Evolutionary conservation across 192 early-diverging fungal genomes (phyloP).

Genomic region (Powellomyces hirtus): DNA sequence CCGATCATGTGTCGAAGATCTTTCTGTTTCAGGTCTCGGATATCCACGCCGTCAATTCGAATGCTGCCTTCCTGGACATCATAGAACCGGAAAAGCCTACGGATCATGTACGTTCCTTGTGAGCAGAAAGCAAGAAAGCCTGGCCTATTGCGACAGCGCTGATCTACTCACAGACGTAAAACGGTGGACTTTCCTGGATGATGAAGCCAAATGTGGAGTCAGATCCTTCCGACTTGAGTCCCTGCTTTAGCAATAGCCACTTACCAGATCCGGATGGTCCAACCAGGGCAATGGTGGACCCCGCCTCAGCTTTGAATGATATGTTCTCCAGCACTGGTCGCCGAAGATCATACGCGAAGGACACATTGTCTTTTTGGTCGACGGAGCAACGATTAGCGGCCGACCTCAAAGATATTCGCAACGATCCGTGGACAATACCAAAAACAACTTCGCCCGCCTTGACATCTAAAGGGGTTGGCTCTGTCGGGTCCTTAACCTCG

Average conservation of each 20-base stretch:
- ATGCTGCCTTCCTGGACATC: constrained; percentile 80
- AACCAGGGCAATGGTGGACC: constrained; percentile 74
- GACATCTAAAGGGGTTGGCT: constrained; percentile 55
- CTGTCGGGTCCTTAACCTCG: constrained; percentile 60
- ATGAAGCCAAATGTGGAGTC: too few species aligned
- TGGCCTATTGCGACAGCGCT: too few species aligned
- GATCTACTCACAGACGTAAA: too few species aligned
- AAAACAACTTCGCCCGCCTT: constrained; percentile 67
- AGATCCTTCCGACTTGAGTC: background rate
- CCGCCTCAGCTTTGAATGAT: constrained; percentile 67
- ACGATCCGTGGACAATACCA: constrained; percentile 34
- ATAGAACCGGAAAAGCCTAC: constrained; percentile 93
- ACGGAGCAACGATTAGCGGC: background rate
- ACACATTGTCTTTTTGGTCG: constrained; percentile 73
- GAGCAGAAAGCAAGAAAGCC: constrained; percentile 35
- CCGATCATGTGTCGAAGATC: constrained; percentile 81
- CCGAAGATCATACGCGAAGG: constrained; percentile 68
- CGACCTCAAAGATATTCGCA: constrained; percentile 1
- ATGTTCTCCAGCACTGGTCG: constrained; percentile 70
- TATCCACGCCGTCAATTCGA: constrained; percentile 81
- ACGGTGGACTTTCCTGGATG: constrained; percentile 24
- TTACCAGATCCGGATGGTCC: constrained; percentile 74
- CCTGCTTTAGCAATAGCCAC: constrained; percentile 32
- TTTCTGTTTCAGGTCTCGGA: constrained; percentile 59
- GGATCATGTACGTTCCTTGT: too few species aligned